Evolutionary conservation across 176 grass and related monocot genomes (phyloP).

Genomic region (Raddia distichophylla): DNA sequence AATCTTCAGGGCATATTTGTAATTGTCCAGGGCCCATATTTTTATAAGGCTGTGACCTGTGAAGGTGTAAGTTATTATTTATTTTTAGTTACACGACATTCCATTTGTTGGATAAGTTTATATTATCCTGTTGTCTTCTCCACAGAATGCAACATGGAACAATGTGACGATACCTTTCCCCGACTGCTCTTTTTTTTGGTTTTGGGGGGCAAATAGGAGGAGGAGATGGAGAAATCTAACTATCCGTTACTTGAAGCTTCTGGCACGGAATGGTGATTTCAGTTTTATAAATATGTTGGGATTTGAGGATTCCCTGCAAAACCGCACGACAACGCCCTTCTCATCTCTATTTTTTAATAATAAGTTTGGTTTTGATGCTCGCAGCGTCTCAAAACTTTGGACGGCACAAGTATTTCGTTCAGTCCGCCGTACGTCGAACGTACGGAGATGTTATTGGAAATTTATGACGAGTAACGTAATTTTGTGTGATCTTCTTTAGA

Average conservation of each 20-base stretch:
- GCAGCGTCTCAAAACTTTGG: not conserved
- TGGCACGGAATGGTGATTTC: not conserved
- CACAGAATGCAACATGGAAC: not conserved
- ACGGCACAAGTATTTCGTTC: no score
- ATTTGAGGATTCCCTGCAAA: not conserved
- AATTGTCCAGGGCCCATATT: not conserved
- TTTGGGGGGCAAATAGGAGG: not conserved
- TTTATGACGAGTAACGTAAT: no score
- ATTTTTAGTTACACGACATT: conserved; percentile 26
- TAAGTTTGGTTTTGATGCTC: not conserved
- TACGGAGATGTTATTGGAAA: no score
- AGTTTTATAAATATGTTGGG: not conserved
- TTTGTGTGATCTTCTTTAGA: no score
- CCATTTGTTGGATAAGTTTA: conserved; percentile 40
- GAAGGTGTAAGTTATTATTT: not conserved
- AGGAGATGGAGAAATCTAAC: not conserved
- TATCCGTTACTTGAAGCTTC: conserved; percentile 18
- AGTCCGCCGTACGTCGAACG: no score
- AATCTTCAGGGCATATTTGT: conserved; percentile 9
- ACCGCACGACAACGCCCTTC: no score
- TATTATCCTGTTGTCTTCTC: conserved; percentile 38
- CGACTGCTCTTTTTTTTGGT: not conserved
- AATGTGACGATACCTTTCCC: conserved; percentile 29
- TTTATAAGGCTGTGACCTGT: not conserved
- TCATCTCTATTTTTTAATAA: not conserved